Evolutionary conservation across 2,329 filamentous ascomycete species (phyloP).

Genomic region (Aspergillus sp.): DNA sequence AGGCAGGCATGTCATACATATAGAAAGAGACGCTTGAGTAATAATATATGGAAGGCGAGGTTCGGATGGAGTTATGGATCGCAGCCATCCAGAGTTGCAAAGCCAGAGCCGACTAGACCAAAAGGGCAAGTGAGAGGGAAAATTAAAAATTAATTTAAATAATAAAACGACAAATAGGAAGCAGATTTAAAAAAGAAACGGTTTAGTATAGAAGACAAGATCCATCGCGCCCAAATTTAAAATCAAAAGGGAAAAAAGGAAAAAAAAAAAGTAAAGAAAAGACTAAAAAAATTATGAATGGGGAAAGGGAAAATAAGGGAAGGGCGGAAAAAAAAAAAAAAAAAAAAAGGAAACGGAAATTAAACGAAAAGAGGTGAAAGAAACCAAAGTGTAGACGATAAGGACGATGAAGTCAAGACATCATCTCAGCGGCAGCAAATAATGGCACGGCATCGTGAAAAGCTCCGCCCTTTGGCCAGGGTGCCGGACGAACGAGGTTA

Average conservation of each 20-base stretch:
- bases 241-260: conserved; percentile 9
- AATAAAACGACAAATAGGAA: conserved; percentile 11
- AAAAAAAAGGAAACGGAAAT: conserved; percentile 5
- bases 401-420: conserved; percentile 38
- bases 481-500: conserved; percentile 25
- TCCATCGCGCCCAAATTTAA: conserved; percentile 18
- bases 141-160: conserved; percentile 14
- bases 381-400: conserved; percentile 15
- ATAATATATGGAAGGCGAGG: conserved; percentile 18
- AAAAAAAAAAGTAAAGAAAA: conserved; percentile 32
- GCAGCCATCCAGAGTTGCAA: conserved; percentile 15
- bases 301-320: conserved; percentile 10
- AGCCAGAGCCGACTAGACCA: conserved; percentile 14
- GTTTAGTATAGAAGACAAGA: conserved; percentile 34
- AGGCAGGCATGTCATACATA: conserved; percentile 12
- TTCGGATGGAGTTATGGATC: conserved; percentile 13
- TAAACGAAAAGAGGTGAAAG: conserved; percentile 14
- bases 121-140: conserved; percentile 16
- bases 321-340: not conserved
- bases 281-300: conserved; percentile 8
- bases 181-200: conserved; percentile 33
- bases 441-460: conserved; percentile 21
- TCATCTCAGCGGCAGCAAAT: conserved; percentile 31
- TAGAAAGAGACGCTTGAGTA: conserved; percentile 12
- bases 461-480: conserved; percentile 17